Evolutionary conservation across 2,329 filamentous ascomycete genomes (phyloP), one percentile per base, ranked within the genome.

Genomic region (Penicillium sp.): DNA sequence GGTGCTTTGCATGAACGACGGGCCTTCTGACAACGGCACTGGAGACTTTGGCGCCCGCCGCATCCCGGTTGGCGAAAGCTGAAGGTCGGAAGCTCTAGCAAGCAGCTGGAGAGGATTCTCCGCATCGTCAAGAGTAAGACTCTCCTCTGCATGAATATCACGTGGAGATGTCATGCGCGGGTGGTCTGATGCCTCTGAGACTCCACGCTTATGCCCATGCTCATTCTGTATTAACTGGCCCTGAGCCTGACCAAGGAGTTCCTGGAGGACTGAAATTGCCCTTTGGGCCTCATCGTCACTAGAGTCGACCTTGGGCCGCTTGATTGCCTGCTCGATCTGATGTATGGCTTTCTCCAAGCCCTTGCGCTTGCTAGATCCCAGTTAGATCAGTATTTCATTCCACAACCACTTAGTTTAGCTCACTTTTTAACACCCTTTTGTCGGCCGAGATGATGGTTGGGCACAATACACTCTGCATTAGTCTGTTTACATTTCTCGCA

Each of bases 351-450:
- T 88, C 54, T 87, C 84, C 28, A 88, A 70, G 1, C 85, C 85
- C 15, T 82, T 84, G 35, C 85, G 80, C 67, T 88, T 88, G 66
- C 84, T 87, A 54, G 15, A 34, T 10, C 47, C 2, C 29, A 41
- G 50, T 21, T 21, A 21, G 19, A 21, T 62, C 42, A 62, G 48
- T 49, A 2, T 28, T 24, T 19, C 17, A 12, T 7, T 22, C 28
- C 17, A 40, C 9, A 1, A n/a, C 10, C 3, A 33, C n/a, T 34
- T 35, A 57, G 73, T 68, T 19, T 35, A 8, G 51, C 58, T 54
- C 68, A 84, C 84, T 88, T 88, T 66, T 87, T 88, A 53, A 87
- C 84, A 21, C 84, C 85, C 62, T 87, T 87, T 61, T 86, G 83
- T 43, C 85, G 75, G 7, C 84, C 84, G 4, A 86, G 77, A 54